A percentile compares a stretch with the other conserved stretches of the same genome.
Evolutionary conservation across 345 rosid genomes (phyloP).

Genomic region (Citrus cavaleriei): DNA sequence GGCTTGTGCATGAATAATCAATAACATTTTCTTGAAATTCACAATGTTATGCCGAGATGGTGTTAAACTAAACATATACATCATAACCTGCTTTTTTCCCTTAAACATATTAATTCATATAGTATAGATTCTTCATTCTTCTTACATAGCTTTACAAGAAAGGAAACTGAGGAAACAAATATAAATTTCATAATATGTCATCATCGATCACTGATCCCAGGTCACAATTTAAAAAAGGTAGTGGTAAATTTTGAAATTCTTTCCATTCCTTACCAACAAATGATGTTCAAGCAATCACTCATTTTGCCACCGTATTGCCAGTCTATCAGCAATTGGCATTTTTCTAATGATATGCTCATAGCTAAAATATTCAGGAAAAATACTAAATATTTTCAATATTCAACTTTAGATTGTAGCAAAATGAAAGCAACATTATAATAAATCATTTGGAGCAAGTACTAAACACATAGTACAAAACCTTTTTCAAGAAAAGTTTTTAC

Average conservation of each 20-base stretch:
- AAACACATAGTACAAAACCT: background rate
- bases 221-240: background rate
- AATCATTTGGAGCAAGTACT: background rate
- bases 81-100: background rate
- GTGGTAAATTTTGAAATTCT: background rate
- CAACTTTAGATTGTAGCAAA: background rate
- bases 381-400: background rate
- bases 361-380: background rate
- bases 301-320: background rate
- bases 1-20: background rate
- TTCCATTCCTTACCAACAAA: background rate
- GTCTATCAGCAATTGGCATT: background rate
- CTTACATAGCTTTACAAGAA: background rate
- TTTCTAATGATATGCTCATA: background rate
- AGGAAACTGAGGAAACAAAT: background rate
- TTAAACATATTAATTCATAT: background rate
- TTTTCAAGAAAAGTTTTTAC: slow-evolving; percentile 42
- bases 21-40: background rate
- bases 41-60: background rate
- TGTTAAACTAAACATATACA: background rate
- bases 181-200: background rate
- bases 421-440: background rate
- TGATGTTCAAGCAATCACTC: background rate
- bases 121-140: background rate
- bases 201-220: background rate